Percentiles rank a stretch among this genome's conserved stretches.
Conservation (phyloP, 768 basidiomycete genomes). For the Multifurca ochricompacta region DNA sequence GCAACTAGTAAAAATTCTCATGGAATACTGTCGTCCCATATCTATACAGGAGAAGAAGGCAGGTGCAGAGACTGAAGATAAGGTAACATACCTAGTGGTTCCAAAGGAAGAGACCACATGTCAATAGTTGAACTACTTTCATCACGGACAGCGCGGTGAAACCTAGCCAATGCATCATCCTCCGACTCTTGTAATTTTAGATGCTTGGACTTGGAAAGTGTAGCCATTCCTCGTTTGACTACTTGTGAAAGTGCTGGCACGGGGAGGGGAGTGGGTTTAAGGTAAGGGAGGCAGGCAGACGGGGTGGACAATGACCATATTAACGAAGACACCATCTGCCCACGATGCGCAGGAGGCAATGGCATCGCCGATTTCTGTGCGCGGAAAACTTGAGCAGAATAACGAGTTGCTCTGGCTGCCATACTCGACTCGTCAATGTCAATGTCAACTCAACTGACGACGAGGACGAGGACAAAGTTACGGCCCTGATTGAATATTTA, state of each 20-base stretch:
- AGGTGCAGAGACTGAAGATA: not conserved
- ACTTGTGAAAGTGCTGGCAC: slow-evolving; percentile 6
- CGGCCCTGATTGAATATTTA: not conserved
- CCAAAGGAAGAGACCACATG: slow-evolving; percentile 14
- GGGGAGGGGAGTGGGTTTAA: slow-evolving; percentile 1
- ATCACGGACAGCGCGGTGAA: slow-evolving; percentile 14
- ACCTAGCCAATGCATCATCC: slow-evolving; percentile 4
- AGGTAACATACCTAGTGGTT: slow-evolving; percentile 12
- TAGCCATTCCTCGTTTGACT: slow-evolving; percentile 15
- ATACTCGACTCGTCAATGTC: not conserved
- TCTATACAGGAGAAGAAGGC: not conserved
- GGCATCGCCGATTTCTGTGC: slow-evolving; percentile 1
- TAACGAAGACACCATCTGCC: slow-evolving; percentile 18
- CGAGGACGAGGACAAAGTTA: not conserved
- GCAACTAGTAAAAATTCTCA: too few species aligned
- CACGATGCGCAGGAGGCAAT: slow-evolving; percentile 13
- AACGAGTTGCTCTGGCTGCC: slow-evolving; percentile 9
- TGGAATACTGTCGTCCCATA: not conserved
- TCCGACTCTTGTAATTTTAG: not conserved
- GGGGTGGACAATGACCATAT: slow-evolving; percentile 21
- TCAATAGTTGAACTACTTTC: slow-evolving; percentile 3
- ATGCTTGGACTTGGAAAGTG: not conserved
- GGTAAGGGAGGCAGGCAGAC: slow-evolving; percentile 12
- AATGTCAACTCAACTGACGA: too few species aligned
- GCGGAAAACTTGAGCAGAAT: slow-evolving; percentile 5